These are phyloP conservation scores for Gentiana dahurica DNA, from an alignment of 257 asterid species.

Conservation along the genomic window DNA sequence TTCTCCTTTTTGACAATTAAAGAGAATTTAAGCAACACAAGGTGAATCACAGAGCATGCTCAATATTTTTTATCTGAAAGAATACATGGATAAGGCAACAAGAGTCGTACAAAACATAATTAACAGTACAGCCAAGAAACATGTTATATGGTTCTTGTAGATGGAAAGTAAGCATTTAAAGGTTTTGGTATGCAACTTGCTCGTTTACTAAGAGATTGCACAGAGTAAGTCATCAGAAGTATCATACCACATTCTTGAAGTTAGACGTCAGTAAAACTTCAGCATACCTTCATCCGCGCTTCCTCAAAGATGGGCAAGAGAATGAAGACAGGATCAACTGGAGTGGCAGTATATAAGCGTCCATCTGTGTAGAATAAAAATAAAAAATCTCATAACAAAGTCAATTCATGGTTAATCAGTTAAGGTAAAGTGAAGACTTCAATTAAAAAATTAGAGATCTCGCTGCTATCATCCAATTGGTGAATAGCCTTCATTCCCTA, in stretches of 20 bases:
- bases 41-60: too few relatives aligned
- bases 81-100: not conserved
- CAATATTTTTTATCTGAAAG: not conserved
- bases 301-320: constrained; percentile 86
- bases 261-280: not conserved
- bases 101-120: not conserved
- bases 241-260: not conserved
- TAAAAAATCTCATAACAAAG: constrained; percentile 1
- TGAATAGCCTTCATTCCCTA: too few relatives aligned
- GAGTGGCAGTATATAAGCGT: constrained; percentile 73
- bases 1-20: too few relatives aligned
- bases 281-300: constrained; percentile 80
- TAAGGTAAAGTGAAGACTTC: too few relatives aligned
- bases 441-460: not conserved
- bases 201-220: not conserved
- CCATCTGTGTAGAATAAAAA: constrained; percentile 46
- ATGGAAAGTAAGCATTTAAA: not conserved
- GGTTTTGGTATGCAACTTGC: not conserved
- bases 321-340: constrained; percentile 85
- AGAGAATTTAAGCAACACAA: too few relatives aligned
- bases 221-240: not conserved
- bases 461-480: not conserved
- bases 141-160: too few relatives aligned
- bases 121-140: too few relatives aligned
- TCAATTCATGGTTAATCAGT: too few relatives aligned